Percentiles rank a stretch among this genome's conserved stretches.
Evolutionary conservation across 2,329 filamentous ascomycete genomes (phyloP).

Genomic region (Fusarium concolor): DNA sequence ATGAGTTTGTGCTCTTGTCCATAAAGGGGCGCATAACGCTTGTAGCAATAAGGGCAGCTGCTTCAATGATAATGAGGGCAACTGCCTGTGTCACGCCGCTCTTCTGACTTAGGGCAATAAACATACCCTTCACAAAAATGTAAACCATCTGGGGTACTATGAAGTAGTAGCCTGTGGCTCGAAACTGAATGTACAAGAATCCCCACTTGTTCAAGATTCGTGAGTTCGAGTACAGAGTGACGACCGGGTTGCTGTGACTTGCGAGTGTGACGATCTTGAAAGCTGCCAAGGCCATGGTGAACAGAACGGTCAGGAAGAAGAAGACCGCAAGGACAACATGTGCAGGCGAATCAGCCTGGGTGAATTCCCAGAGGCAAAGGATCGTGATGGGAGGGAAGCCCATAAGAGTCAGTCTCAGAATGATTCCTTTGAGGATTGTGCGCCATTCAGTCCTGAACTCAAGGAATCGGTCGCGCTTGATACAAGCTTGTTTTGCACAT

Average conservation of each 20-base stretch:
- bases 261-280: constrained; percentile 92
- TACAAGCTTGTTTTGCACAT: constrained; percentile 77
- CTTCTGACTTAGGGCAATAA: constrained; percentile 83
- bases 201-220: constrained; percentile 96
- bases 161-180: constrained; percentile 95
- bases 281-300: constrained; percentile 83
- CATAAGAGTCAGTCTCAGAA: constrained; percentile 89
- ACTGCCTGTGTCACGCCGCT: constrained; percentile 82
- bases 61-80: constrained; percentile 85
- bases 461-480: constrained; percentile 86
- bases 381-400: constrained; percentile 92
- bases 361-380: constrained; percentile 93
- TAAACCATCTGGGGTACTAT: constrained; percentile 83
- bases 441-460: constrained; percentile 96
- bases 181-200: constrained; percentile 96
- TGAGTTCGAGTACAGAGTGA: constrained; percentile 94
- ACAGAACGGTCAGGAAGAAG: constrained; percentile 83
- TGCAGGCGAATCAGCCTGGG: constrained; percentile 83
- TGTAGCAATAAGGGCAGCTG: constrained; percentile 78
- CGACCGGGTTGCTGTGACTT: constrained; percentile 94
- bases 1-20: constrained; percentile 97
- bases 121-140: constrained; percentile 85
- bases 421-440: constrained; percentile 89
- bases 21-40: constrained; percentile 91
- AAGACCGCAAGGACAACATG: constrained; percentile 88